Evolutionary conservation across 2,329 filamentous ascomycete genomes (phyloP), one percentile per base, ranked within the genome.

Genomic region (Clonostachys solani): DNA sequence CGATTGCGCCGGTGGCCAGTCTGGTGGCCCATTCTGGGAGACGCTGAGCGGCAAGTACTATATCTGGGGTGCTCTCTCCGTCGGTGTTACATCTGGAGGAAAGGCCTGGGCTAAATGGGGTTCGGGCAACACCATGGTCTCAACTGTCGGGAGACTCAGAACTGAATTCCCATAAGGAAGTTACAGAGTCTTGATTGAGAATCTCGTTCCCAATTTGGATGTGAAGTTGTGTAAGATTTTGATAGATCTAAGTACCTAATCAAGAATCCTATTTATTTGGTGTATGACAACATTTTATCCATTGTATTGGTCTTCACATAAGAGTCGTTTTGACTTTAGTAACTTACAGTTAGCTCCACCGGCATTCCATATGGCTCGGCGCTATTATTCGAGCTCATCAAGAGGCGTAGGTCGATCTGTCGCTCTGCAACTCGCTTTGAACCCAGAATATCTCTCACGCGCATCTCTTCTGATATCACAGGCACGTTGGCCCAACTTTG

Each of bases 1-100:
- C 15, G 52, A 54, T 19, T 44, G 45, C 9, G 48, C 48, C 18
- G 50, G 48, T 23, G 52, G 52, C 34, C 52, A 54, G 47, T 54
- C 52, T 10, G 52, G 52, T 16, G 49, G 49, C 29, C 51, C 51
- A 36, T 35, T 43, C 43, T 53, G 51, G 51, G 49, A 53, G 29
- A 43, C 18, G 12, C 23, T 29, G 23, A 45, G 12, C 19, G 19
- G 12, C 10, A 33, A 45, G 6, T 42, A 44, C 13, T 34, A 36
- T n/a, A 47, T 51, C 33, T 51, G 49, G 49, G 49, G 49, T 23
- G 45, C 44, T 29, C 47, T 51, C 16, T 34, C 49, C 13, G 44
- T 51, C 33, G 44, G 44, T 33, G 46, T 51, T 35, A 42, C 16
- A 12, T 35, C n/a, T 37, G 35, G 33, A 18, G 19, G 16, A 18